These are phyloP conservation scores for Patellifolia procumbens DNA, from an alignment of 179 eudicot genomes.

Conservation along the genomic window DNA sequence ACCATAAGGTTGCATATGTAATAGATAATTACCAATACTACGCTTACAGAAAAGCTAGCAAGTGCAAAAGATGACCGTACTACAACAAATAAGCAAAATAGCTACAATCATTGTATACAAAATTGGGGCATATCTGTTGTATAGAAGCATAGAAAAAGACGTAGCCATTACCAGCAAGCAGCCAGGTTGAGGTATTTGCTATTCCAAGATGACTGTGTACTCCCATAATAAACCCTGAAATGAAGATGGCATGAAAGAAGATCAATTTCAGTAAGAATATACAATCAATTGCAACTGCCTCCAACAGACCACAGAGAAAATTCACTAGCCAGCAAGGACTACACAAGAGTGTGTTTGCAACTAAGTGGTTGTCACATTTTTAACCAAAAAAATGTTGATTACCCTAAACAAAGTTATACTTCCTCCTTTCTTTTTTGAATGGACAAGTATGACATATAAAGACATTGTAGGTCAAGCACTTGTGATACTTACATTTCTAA, in stretches of 20 bases:
- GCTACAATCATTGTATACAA: background rate
- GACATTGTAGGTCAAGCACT: background rate
- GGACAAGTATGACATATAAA: background rate
- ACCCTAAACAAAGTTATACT: background rate
- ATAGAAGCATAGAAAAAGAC: background rate
- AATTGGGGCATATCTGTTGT: background rate
- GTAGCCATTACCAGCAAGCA: slow-evolving; percentile 9
- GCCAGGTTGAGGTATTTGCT: background rate
- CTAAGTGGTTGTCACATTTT: background rate
- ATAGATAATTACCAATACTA: background rate
- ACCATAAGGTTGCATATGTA: too few species aligned
- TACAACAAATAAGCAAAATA: background rate
- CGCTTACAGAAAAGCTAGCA: background rate
- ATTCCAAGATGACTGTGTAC: slow-evolving; percentile 18
- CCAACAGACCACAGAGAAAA: background rate
- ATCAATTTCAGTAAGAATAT: background rate
- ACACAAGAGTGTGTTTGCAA: background rate
- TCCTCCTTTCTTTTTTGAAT: background rate
- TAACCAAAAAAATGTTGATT: background rate
- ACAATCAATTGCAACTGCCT: background rate
- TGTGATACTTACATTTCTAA: background rate
- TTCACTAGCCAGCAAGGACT: background rate
- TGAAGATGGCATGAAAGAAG: background rate
- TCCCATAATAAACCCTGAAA: slow-evolving; percentile 25
- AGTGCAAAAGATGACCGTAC: background rate